These are phyloP conservation scores for Colletotrichum sp. DNA, from an alignment of 2,329 filamentous ascomycete genomes.

Conservation along the genomic window DNA sequence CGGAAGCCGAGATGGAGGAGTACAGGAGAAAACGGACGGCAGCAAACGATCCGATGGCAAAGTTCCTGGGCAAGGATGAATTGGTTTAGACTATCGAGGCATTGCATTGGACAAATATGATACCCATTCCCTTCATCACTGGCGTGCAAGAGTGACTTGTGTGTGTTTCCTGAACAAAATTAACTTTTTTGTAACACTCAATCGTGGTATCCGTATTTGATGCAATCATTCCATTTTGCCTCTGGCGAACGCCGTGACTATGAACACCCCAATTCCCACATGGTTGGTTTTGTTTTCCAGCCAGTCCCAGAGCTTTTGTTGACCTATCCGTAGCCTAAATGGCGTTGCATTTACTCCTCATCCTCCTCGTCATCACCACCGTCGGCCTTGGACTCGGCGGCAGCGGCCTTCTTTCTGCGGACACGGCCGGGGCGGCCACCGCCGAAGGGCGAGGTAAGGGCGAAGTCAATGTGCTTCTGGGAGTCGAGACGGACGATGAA, in stretches of 20 bases:
- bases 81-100: conserved; percentile 46
- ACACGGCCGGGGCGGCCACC: conserved; percentile 97
- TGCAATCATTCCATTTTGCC: conserved; percentile 49
- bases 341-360: conserved; percentile 63
- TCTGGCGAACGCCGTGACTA: conserved; percentile 57
- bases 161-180: background rate
- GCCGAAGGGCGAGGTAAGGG: conserved; percentile 96
- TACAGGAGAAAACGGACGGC: conserved; percentile 78
- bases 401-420: conserved; percentile 99
- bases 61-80: conserved; percentile 76
- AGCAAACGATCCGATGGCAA: conserved; percentile 86
- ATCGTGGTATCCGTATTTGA: conserved; percentile 22
- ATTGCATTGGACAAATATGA: conserved; percentile 15
- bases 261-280: conserved; percentile 45
- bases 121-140: conserved; percentile 18
- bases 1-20: conserved; percentile 84
- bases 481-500: conserved; percentile 99
- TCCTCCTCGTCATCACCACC: conserved; percentile 86
- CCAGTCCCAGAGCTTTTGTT: conserved; percentile 25
- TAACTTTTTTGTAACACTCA: conserved; percentile 18
- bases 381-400: conserved; percentile 79
- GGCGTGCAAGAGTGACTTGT: background rate
- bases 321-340: conserved; percentile 20
- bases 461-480: conserved; percentile 99
- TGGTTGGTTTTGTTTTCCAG: conserved; percentile 37